These are phyloP conservation scores for Colletotrichum sp. DNA, from an alignment of 2,329 filamentous ascomycete species.

Conservation along the genomic window DNA sequence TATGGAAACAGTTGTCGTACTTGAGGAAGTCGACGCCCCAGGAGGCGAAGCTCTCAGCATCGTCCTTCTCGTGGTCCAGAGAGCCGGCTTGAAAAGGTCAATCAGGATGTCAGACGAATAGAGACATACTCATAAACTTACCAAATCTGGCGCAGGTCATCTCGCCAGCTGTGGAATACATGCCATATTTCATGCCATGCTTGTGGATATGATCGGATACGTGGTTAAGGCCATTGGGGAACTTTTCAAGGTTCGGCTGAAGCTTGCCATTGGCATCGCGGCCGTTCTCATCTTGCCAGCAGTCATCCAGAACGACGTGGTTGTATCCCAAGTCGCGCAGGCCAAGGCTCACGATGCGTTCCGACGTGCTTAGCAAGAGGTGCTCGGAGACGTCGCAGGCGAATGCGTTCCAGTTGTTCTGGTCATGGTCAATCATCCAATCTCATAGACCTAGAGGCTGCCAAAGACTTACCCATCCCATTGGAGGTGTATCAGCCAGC, in stretches of 20 bases:
- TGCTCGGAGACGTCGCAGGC: constrained; percentile 20
- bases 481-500: constrained; percentile 22
- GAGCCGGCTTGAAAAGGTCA: constrained; percentile 38
- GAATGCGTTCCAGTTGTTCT: constrained; percentile 21
- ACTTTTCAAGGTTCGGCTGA: constrained; percentile 35
- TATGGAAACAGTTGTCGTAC: constrained; percentile 53
- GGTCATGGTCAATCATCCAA: not conserved
- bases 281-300: constrained; percentile 34
- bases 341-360: constrained; percentile 27
- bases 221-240: constrained; percentile 38
- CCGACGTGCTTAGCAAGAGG: constrained; percentile 23
- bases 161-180: constrained; percentile 46
- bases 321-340: constrained; percentile 32
- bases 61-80: constrained; percentile 55
- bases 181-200: constrained; percentile 40
- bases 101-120: not conserved
- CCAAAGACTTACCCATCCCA: constrained; percentile 22
- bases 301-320: constrained; percentile 37
- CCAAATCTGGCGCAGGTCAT: constrained; percentile 53
- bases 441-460: not conserved
- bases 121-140: not conserved
- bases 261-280: constrained; percentile 28
- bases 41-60: constrained; percentile 55
- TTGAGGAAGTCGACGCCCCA: constrained; percentile 61
- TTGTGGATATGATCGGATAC: constrained; percentile 38